These are phyloP conservation scores for Rehmannia glutinosa DNA, from an alignment of 257 asterid species.

Conservation along the genomic window DNA sequence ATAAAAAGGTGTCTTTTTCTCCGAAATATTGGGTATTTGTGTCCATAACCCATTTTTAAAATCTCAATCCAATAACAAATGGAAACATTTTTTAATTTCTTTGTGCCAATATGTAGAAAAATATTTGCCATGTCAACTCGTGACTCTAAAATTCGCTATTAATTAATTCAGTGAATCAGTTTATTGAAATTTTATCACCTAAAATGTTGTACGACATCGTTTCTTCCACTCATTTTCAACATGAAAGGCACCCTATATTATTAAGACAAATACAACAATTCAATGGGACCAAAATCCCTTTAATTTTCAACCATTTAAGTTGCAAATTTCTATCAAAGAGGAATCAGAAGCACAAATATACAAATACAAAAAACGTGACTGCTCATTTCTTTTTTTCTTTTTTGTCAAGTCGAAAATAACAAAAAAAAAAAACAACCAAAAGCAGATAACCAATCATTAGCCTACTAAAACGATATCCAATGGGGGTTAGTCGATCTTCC, in stretches of 20 bases:
- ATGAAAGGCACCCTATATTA: background rate
- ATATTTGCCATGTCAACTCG: too few relatives aligned
- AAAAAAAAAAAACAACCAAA: background rate
- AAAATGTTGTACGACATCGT: too few relatives aligned
- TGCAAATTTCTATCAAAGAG: background rate
- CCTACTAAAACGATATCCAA: too few relatives aligned
- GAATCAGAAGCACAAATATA: background rate
- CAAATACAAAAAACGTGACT: background rate
- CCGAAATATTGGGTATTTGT: too few relatives aligned
- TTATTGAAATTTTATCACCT: background rate
- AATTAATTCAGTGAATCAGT: too few relatives aligned
- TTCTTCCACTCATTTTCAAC: background rate
- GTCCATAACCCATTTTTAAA: too few relatives aligned
- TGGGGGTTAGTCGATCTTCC: too few relatives aligned
- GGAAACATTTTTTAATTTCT: too few relatives aligned
- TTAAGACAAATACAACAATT: background rate
- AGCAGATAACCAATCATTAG: conserved; percentile 29
- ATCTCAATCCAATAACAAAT: too few relatives aligned
- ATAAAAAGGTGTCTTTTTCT: too few relatives aligned
- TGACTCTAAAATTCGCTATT: too few relatives aligned
- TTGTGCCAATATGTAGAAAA: too few relatives aligned
- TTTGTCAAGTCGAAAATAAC: background rate
- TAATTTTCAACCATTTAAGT: background rate
- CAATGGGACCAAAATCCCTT: background rate
- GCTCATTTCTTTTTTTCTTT: background rate